Base-by-base conservation (phyloP, 768 basidiomycete species). In the Amanita jacksonii region DNA sequence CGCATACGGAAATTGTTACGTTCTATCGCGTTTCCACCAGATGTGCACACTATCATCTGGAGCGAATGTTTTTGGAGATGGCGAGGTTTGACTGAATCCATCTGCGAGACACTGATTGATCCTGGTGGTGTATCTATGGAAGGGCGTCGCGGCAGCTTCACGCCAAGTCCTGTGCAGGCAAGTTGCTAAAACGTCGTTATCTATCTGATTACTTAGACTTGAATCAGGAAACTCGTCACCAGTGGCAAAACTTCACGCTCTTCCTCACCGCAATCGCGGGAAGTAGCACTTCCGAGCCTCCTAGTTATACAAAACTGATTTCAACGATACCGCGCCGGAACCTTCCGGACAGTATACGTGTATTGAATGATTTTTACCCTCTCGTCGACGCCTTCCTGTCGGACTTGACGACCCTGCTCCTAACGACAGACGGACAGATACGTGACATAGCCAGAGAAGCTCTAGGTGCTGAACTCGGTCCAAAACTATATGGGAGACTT, bases 201-300 rank as follows among this genome's bases (percentile, higher is more conserved):
- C 4, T 20, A 36, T 15, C 41, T 13, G 25, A 20, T 38, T 10
- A 22, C 18, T 10, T 10, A 38, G 27, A 19, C 24, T 35, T 45
- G 18, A 28, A 30, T 25, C 49, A 89, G 85, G 85, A 88, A 15
- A 71, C 77, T 51, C 74, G 79, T 32, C 74, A 70, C 28, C 84
- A 89, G 51, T 96, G 91, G 90, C 81, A 86, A 53, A 89, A 92
- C 55, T 64, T 89, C 9, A 81, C 85, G 0, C 62, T 89, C 18
- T 87, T 84, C 61, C 65, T 93, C 30, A 77, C 85, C 3, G 75
- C 85, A 0, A 70, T 81, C n/a, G 79, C 80, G 28, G 82, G 83
- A 4, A 66, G 75, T 5, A 82, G 82, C 49, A 62, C 77, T 15
- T 63, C 68, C 31, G 76, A 82, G 12, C 63, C 68, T 34, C 67